A percentile compares a stretch with the other conserved stretches of the same genome.
Evolutionary conservation across 139 green algal species (phyloP).

Genomic region (Pseudopediastrum boryanum): DNA sequence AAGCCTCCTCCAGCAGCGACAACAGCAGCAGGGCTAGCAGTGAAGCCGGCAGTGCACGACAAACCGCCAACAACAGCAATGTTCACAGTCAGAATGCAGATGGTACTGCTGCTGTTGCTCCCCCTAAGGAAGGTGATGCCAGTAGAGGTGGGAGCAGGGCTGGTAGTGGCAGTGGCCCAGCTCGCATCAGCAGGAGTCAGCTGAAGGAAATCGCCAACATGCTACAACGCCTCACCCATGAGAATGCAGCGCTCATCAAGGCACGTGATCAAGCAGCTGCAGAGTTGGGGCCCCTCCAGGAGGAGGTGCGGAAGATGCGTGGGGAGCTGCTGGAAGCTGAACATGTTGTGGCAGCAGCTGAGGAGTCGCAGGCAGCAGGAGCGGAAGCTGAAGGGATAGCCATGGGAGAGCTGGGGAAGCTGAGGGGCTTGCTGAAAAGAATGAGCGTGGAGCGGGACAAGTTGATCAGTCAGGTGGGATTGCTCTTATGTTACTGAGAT

Average conservation of each 20-base stretch:
- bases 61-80: neutral
- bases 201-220: conserved; percentile 26
- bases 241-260: conserved; percentile 26
- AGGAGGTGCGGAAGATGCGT: neutral
- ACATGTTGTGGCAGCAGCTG: neutral
- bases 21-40: neutral
- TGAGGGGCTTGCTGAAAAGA: conserved; percentile 10
- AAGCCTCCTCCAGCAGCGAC: neutral
- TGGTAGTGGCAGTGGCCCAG: neutral
- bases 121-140: neutral
- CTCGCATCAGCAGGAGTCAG: conserved; percentile 13
- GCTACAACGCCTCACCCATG: conserved; percentile 25
- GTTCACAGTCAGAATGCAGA: neutral
- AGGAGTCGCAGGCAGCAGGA: conserved; percentile 10
- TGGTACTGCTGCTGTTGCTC: neutral
- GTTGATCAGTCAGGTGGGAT: too few species aligned
- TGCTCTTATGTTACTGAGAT: too few species aligned
- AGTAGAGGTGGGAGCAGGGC: too few species aligned
- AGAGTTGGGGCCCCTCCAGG: conserved; percentile 5
- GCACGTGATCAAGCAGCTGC: conserved; percentile 4
- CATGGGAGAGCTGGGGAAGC: neutral
- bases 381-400: neutral
- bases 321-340: neutral
- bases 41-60: neutral
- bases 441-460: too few species aligned